Base-by-base conservation (phyloP, 2,329 filamentous ascomycete species). In the Cercospora sojina region DNA sequence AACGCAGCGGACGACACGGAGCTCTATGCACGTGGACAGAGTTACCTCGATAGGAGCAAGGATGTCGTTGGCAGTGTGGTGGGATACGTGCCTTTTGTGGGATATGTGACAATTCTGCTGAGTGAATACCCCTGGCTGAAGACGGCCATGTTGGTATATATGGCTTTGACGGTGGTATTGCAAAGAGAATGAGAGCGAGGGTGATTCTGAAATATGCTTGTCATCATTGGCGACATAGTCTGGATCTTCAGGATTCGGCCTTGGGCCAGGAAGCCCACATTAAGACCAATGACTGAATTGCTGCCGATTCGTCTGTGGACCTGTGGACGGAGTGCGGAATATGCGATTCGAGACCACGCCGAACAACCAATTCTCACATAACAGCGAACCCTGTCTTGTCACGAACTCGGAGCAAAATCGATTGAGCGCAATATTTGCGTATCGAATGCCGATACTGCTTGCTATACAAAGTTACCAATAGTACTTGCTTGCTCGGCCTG, bases 121-220 rank as follows among this genome's bases (percentile, higher is more conserved):
- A 95, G 91, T 69, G 95, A 99, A 79, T 90, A 99, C 77, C 95
- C 95, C 5, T 98, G 94, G 94, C 79, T 98, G 74, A 99, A 99
- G 86, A 96, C 92, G 51, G 94, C 89, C 27, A 91, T 98, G 89
- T 80, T 99, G 75, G 94, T 92, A 1, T 86, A 97, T 59, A 99
- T 99, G 95, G 95, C 94, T 1, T 78, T 97, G 74, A 88, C 96
- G 81, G 95, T 97, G 27, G 90, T 99, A 57, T 79, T 99, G 74
- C 95, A 99, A 79, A 83, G 93, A 75, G 95, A 99, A 83, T 97
- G 62, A 70, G 27, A 20, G 5, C 16, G 18, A 12, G 20, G 25
- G 5, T n/a, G 35, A 16, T 10, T 20, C 6, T 41, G 32, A 38
- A n/a, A 55, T 53, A 59, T 29, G n/a, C n/a, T 23, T 20, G 51